Evolutionary conservation across 345 rosid genomes (phyloP), one percentile per base, ranked within the genome.

Genomic region (Barbarea vulgaris): DNA sequence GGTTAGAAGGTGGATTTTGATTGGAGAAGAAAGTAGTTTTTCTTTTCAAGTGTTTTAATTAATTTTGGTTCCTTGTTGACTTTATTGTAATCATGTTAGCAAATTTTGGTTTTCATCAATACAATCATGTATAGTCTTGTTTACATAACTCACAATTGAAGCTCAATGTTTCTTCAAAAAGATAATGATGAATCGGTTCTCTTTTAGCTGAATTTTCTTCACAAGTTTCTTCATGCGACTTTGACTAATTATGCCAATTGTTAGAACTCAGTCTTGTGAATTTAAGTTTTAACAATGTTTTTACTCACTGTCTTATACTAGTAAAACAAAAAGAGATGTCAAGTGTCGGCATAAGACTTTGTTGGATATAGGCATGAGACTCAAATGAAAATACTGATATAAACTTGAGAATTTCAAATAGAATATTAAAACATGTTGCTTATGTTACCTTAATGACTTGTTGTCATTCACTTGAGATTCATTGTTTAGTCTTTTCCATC

Each of bases 1-100:
- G 33, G 63, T 28, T 63, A 28, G 27, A 73, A 55, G 53, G 57
- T 79, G 59, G 44, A 5, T 52, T 78, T 72, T 57, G 72, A 33
- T 57, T 14, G 19, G 50, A 66, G 82, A 70, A 58, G 79, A n/a
- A 62, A 50, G 28, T 46, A 61, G 39, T 63, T 72, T 34, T 1
- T 34, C 4, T 21, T 72, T 75, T 80, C 56, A 80, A 78, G 76
- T 75, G 56, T 52, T 25, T 61, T 59, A 39, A 27, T 27, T 39
- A 15, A 52, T 14, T 69, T 70, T 74, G 27, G 71, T 64, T 64
- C 18, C 17, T n/a, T n/a, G 22, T 64, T 53, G 2, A 18, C 4
- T 36, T 48, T 31, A 5, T 13, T 61, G 31, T 28, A 14, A 47
- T 65, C 7, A 34, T 73, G 46, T 41, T 57, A 60, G 7, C 48